Percentiles rank a stretch among this genome's conserved stretches.
Evolutionary conservation across 2,329 filamentous ascomycete species (phyloP).

Genomic region (Incumbomyces lentus): DNA sequence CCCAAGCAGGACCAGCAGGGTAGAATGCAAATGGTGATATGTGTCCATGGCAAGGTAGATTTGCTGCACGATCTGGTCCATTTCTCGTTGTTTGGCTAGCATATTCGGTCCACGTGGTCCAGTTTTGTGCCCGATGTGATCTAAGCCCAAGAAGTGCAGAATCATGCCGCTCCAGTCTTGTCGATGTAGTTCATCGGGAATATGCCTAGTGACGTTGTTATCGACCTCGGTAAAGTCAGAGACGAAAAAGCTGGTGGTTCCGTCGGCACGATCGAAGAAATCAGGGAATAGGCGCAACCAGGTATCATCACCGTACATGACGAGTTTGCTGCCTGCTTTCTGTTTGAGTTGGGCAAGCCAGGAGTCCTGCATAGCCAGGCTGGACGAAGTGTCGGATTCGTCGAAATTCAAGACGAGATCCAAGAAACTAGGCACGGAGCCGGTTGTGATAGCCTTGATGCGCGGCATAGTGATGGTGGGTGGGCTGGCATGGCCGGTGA

Average conservation of each 20-base stretch:
- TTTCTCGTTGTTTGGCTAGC: slow-evolving; percentile 84
- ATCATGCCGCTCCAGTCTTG: slow-evolving; percentile 89
- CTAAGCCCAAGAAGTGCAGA: slow-evolving; percentile 87
- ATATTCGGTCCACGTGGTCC: slow-evolving; percentile 83
- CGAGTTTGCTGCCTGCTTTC: slow-evolving; percentile 57
- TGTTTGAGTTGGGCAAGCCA: slow-evolving; percentile 91
- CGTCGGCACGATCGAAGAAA: slow-evolving; percentile 77
- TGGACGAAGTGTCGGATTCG: slow-evolving; percentile 84
- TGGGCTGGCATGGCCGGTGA: slow-evolving; percentile 90
- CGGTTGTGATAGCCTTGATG: slow-evolving; percentile 93
- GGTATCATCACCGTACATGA: slow-evolving; percentile 97
- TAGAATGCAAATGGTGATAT: slow-evolving; percentile 60
- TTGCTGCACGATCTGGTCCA: slow-evolving; percentile 70
- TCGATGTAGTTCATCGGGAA: slow-evolving; percentile 62
- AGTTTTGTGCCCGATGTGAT: slow-evolving; percentile 95
- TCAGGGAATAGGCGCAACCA: slow-evolving; percentile 94
- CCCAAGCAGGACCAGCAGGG: slow-evolving; percentile 75
- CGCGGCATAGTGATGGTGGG: slow-evolving; percentile 98
- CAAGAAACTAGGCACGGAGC: slow-evolving; percentile 94
- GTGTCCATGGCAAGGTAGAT: slow-evolving; percentile 68
- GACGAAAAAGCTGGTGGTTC: slow-evolving; percentile 96
- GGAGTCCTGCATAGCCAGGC: slow-evolving; percentile 78
- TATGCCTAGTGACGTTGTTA: slow-evolving; percentile 88
- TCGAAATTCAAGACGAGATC: slow-evolving; percentile 95
- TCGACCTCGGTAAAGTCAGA: slow-evolving; percentile 98